Percentiles rank a stretch among this genome's conserved stretches.
Evolutionary conservation across 441 rosid genomes (phyloP).

Genomic region (Populus hybrid): DNA sequence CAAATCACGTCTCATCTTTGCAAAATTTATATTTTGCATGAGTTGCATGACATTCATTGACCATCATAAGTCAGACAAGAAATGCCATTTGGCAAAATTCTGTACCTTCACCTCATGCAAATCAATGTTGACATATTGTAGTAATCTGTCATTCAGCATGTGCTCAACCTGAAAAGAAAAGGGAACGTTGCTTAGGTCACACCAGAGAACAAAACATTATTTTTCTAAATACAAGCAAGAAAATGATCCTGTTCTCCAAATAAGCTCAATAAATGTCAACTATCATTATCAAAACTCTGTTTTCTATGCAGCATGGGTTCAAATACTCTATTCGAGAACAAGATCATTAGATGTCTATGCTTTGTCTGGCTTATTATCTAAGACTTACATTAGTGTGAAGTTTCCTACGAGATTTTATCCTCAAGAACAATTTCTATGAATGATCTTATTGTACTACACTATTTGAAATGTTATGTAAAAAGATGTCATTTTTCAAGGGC

Average conservation of each 20-base stretch:
- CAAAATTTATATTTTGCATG: background rate
- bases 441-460: background rate
- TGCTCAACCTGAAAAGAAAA: conserved; percentile 80
- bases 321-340: background rate
- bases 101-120: conserved; percentile 94
- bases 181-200: background rate
- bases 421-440: background rate
- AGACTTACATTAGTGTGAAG: background rate
- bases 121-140: conserved; percentile 91
- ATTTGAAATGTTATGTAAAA: background rate
- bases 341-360: background rate
- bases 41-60: background rate
- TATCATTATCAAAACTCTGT: background rate
- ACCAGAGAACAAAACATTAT: background rate
- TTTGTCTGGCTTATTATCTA: conserved; percentile 1
- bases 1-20: background rate
- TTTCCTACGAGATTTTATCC: background rate
- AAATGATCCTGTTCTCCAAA: too few relatives aligned
- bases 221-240: background rate
- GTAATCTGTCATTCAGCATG: conserved; percentile 89
- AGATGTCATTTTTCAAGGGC: background rate
- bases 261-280: background rate
- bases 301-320: background rate
- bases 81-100: conserved; percentile 7
- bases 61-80: conserved; percentile 10